Percentiles rank a stretch among this genome's conserved stretches.
Evolutionary conservation across 495 filamentous ascomycete genomes (phyloP).

Genomic region (Trichocladium uniseriatum): DNA sequence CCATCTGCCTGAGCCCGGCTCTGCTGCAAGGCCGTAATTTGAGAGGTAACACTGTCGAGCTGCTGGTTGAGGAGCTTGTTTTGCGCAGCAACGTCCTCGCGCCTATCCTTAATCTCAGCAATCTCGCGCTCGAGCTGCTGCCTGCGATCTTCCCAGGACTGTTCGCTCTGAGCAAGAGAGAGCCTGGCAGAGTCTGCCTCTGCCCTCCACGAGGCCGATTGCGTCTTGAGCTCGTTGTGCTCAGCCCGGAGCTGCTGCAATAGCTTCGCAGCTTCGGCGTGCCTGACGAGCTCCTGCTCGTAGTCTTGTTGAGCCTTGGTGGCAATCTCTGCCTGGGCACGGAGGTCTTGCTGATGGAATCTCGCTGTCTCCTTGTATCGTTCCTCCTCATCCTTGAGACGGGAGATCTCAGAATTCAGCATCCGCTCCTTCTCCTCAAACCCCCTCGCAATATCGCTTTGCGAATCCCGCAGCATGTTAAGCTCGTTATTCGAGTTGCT

Average conservation of each 20-base stretch:
- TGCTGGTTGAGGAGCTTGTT: conserved; percentile 84
- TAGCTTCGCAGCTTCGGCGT: conserved; percentile 81
- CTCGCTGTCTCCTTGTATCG: conserved; percentile 64
- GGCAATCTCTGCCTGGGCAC: conserved; percentile 87
- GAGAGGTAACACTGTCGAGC: conserved; percentile 67
- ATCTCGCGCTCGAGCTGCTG: conserved; percentile 78
- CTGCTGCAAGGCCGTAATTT: conserved; percentile 68
- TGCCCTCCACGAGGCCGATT: conserved; percentile 58
- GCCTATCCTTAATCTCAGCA: conserved; percentile 60
- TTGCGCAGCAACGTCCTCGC: conserved; percentile 72
- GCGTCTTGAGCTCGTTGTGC: conserved; percentile 68
- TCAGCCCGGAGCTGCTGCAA: conserved; percentile 70
- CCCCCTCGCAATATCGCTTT: conserved; percentile 61
- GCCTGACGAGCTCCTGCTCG: conserved; percentile 84
- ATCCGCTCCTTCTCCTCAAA: conserved; percentile 70
- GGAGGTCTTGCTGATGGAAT: conserved; percentile 81
- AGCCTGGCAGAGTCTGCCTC: conserved; percentile 75
- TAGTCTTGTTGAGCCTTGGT: conserved; percentile 90
- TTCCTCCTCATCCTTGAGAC: conserved; percentile 78
- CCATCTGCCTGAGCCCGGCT: conserved; percentile 51
- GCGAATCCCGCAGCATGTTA: conserved; percentile 62
- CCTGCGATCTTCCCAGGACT: conserved; percentile 75
- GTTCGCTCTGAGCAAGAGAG: conserved; percentile 68
- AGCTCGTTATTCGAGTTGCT: conserved; percentile 70
- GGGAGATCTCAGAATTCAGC: conserved; percentile 64